phyloP scores from a whole-genome alignment of 1,284 basidiomycete genomes.

The Moesziomyces antarcticus region DNA sequence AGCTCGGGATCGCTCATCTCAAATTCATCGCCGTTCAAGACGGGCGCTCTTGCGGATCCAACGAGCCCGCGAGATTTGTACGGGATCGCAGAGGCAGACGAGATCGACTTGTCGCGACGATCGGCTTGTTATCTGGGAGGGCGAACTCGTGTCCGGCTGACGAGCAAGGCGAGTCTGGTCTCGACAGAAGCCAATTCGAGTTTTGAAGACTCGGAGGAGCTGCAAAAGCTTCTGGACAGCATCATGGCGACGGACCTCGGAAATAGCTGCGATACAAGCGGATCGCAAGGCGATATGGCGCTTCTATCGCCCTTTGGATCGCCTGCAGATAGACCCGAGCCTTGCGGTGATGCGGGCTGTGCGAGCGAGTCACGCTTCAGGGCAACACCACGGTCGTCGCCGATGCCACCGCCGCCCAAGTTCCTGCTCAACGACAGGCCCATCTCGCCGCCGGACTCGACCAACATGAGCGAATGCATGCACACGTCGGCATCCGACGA shows the following conservation, averaged over 20 bases:
- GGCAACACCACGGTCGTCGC: neutral
- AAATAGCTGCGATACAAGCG: constrained; percentile 13
- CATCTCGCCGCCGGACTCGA: constrained; percentile 37
- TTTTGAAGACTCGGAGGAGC: constrained; percentile 45
- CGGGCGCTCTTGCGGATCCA: constrained; percentile 2
- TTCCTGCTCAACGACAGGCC: constrained; percentile 48
- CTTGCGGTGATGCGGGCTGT: neutral
- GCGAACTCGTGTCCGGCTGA: constrained; percentile 5
- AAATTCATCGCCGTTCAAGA: constrained; percentile 21
- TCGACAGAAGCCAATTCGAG: constrained; percentile 47
- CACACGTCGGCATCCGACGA: neutral
- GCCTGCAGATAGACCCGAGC: constrained; percentile 7
- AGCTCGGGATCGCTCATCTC: constrained; percentile 21
- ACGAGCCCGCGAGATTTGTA: constrained; percentile 14
- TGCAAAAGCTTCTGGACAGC: constrained; percentile 40
- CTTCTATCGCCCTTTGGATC: constrained; percentile 40
- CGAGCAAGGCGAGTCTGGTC: constrained; percentile 26
- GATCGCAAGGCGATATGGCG: constrained; percentile 19
- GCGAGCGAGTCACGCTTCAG: neutral
- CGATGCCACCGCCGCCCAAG: constrained; percentile 27
- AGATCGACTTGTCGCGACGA: neutral
- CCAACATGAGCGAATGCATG: constrained; percentile 18
- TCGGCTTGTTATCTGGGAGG: constrained; percentile 1
- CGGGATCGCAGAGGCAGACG: constrained; percentile 29
- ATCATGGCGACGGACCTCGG: constrained; percentile 43